Conservation (phyloP, 2,329 filamentous ascomycete genomes). For the Pseudogymnoascus sp. region DNA sequence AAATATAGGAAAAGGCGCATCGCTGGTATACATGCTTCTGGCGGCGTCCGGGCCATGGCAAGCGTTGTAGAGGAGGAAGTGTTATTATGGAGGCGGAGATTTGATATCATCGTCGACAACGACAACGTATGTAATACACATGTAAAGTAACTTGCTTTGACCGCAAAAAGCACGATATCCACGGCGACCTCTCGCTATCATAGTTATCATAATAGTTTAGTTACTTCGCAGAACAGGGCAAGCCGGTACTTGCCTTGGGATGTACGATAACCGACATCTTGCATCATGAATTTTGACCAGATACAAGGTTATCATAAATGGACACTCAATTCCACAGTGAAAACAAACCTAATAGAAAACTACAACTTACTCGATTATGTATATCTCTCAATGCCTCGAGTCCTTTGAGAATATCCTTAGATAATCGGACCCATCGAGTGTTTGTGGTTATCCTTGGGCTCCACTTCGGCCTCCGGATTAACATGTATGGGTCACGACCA, state of each 20-base stretch:
- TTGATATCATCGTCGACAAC: neutral
- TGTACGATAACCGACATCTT: neutral
- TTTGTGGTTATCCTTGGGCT: neutral
- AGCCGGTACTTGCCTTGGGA: neutral
- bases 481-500: neutral
- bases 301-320: neutral
- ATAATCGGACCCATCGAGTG: neutral
- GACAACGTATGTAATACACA: neutral
- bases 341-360: neutral
- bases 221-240: neutral
- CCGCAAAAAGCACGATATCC: neutral
- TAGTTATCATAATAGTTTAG: slow-evolving; percentile 4
- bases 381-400: neutral
- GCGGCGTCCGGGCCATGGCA: neutral
- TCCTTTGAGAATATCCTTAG: neutral
- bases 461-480: slow-evolving; percentile 6
- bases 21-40: neutral
- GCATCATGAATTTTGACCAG: neutral
- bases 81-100: neutral
- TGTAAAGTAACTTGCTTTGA: neutral
- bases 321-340: neutral
- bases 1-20: neutral
- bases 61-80: neutral
- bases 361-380: neutral
- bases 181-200: neutral